Conservation (phyloP, 192 early-diverging fungal genomes). For the Backusella mclennaniae region DNA sequence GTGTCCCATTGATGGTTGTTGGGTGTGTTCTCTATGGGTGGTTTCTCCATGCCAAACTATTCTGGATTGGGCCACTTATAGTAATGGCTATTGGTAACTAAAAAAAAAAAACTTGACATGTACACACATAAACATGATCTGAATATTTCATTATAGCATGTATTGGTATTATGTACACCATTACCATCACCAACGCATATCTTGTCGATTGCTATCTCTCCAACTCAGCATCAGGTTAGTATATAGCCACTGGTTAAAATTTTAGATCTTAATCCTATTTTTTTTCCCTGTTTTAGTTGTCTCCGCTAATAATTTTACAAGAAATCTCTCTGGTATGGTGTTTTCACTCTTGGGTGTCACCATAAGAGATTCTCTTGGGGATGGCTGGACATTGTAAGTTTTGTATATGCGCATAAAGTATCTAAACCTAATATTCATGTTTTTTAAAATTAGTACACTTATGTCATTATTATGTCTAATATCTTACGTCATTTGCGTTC, state of each 20-base stretch:
- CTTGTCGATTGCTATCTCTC: slow-evolving; percentile 11
- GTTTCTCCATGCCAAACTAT: slow-evolving; percentile 5
- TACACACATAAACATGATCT: neutral
- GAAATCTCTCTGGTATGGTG: slow-evolving; percentile 15
- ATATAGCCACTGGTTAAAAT: neutral
- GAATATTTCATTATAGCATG: neutral
- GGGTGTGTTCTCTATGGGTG: slow-evolving; percentile 24
- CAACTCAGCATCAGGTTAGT: slow-evolving; percentile 18
- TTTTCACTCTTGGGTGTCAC: slow-evolving; percentile 20
- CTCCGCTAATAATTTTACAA: slow-evolving; percentile 11
- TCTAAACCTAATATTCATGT: neutral
- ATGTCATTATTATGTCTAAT: slow-evolving; percentile 1
- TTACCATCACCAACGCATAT: slow-evolving; percentile 20
- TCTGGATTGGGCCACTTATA: slow-evolving; percentile 4
- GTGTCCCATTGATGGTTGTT: slow-evolving; percentile 13
- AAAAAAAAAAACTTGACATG: neutral
- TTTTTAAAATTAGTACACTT: slow-evolving; percentile 11
- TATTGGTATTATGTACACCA: slow-evolving; percentile 18
- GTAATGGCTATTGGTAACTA: slow-evolving; percentile 8
- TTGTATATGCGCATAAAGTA: neutral
- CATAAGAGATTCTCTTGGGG: slow-evolving; percentile 11
- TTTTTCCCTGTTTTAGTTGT: slow-evolving; percentile 1
- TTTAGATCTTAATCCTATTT: too few relatives aligned
- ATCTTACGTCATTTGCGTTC: slow-evolving; percentile 2
- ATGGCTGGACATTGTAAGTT: slow-evolving; percentile 31